Evolutionary conservation across 192 early-diverging fungal species (phyloP).

Genomic region (Kickxella alabastrina): DNA sequence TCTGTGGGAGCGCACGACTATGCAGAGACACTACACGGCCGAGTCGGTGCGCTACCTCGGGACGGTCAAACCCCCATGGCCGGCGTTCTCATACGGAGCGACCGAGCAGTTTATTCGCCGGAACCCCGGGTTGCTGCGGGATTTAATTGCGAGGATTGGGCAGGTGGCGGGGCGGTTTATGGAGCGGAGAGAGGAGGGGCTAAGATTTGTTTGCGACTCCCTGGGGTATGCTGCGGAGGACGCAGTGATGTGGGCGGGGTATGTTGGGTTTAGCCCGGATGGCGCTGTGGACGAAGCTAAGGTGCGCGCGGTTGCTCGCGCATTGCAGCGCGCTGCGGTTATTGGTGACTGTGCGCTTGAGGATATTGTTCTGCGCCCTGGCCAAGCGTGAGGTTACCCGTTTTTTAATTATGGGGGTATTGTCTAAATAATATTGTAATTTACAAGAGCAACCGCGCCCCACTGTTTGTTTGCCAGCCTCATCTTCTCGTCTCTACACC

Average conservation of each 20-base stretch:
- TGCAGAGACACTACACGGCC: conserved; percentile 75
- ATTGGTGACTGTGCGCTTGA: conserved; percentile 5
- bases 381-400: too few species aligned
- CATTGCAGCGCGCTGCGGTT: conserved; percentile 22
- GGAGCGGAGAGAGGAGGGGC: not conserved
- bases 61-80: conserved; percentile 83
- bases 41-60: conserved; percentile 67
- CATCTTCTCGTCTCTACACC: too few species aligned
- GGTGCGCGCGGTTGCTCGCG: conserved; percentile 10
- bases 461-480: too few species aligned
- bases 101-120: conserved; percentile 10
- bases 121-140: conserved; percentile 3
- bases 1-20: conserved; percentile 91
- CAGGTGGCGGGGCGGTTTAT: conserved; percentile 10
- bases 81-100: conserved; percentile 77
- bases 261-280: conserved; percentile 23
- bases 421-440: too few species aligned
- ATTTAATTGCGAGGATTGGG: conserved; percentile 8
- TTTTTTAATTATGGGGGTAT: too few species aligned
- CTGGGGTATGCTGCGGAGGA: conserved; percentile 32
- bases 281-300: conserved; percentile 18
- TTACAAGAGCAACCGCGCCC: too few species aligned
- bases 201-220: conserved; percentile 16
- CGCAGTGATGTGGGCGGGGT: conserved; percentile 23
- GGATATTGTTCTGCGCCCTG: conserved; percentile 19